Percentiles rank a stretch among this genome's conserved stretches.
These are phyloP conservation scores for Cantharellus anzutake DNA, from an alignment of 768 basidiomycete genomes.

Conservation along the genomic window DNA sequence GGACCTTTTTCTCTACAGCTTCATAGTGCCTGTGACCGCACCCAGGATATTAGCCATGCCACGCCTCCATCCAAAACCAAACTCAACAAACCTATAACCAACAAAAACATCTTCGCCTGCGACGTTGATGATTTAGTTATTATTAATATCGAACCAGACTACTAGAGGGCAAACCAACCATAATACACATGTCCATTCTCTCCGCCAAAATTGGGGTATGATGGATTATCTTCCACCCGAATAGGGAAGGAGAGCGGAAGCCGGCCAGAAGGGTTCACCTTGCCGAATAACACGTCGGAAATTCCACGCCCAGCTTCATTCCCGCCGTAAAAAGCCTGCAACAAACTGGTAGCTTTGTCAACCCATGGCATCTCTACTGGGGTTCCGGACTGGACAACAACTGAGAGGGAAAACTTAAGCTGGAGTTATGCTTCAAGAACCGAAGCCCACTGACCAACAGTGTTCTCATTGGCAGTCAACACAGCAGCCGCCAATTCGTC, in stretches of 20 bases:
- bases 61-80: no score
- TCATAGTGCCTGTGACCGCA: constrained; percentile 25
- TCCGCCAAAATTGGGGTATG: constrained; percentile 35
- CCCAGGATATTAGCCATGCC: background rate
- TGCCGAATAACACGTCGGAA: constrained; percentile 44
- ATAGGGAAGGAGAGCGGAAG: constrained; percentile 43
- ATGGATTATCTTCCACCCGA: constrained; percentile 40
- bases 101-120: constrained; percentile 7
- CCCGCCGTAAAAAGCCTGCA: constrained; percentile 49
- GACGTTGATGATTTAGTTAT: constrained; percentile 21
- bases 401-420: background rate
- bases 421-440: constrained; percentile 9
- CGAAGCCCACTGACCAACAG: constrained; percentile 26
- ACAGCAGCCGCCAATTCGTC: constrained; percentile 38
- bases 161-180: background rate
- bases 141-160: background rate
- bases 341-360: constrained; percentile 28
- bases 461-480: constrained; percentile 34
- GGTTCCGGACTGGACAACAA: constrained; percentile 22
- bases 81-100: constrained; percentile 31
- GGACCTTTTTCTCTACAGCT: constrained; percentile 29
- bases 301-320: constrained; percentile 49
- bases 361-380: constrained; percentile 64
- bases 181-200: constrained; percentile 29
- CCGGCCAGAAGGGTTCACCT: constrained; percentile 39